phyloP scores from a whole-genome alignment of 768 basidiomycete genomes.

The Dentipellis sp. region DNA sequence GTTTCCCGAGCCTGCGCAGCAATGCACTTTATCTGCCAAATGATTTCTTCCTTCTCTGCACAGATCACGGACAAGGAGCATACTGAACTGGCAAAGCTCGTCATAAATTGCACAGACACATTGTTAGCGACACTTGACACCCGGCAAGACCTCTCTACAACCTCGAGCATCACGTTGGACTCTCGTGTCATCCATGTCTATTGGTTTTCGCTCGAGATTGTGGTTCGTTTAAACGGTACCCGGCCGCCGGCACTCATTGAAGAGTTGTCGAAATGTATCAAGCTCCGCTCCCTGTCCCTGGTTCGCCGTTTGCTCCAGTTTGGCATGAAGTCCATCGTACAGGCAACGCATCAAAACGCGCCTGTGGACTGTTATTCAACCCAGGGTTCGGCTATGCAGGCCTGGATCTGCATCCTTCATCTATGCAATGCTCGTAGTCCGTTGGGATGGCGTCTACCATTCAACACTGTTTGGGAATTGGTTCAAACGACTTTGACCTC shows the following conservation, averaged over 20 bases:
- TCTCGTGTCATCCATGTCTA: neutral
- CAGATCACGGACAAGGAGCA: neutral
- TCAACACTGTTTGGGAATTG: slow-evolving; percentile 37
- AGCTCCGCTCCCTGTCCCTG: slow-evolving; percentile 1
- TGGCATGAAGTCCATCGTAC: slow-evolving; percentile 40
- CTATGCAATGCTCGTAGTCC: slow-evolving; percentile 20
- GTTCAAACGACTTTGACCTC: slow-evolving; percentile 26
- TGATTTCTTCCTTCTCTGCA: neutral
- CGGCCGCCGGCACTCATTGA: neutral
- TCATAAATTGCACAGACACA: neutral
- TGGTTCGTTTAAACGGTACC: neutral
- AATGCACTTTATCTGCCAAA: neutral
- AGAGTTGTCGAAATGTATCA: neutral
- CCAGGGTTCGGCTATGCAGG: slow-evolving; percentile 40
- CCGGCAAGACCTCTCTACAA: neutral
- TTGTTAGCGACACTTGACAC: neutral
- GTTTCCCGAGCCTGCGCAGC: neutral
- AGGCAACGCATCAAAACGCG: slow-evolving; percentile 25
- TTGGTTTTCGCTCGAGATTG: neutral
- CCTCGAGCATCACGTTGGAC: neutral
- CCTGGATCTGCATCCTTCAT: slow-evolving; percentile 72
- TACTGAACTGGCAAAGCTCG: neutral
- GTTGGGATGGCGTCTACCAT: slow-evolving; percentile 8
- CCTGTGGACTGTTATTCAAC: slow-evolving; percentile 28
- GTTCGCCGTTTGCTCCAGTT: slow-evolving; percentile 36